Conservation (phyloP, 2,329 filamentous ascomycete genomes). For the Chaetomiaceae sp. region DNA sequence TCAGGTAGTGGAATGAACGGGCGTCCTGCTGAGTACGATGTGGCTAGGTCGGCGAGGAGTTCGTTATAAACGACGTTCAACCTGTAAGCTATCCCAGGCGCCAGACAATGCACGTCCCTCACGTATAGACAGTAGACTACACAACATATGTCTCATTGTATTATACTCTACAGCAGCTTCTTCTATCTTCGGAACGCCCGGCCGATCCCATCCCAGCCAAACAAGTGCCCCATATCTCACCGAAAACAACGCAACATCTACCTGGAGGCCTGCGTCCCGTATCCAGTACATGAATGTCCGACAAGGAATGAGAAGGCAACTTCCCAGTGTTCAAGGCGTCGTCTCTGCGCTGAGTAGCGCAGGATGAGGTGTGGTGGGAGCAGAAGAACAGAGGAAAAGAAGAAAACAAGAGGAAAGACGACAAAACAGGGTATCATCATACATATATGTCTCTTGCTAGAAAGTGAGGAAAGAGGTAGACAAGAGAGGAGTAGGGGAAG, state of each 20-base stretch:
- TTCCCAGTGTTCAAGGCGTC: too few species aligned
- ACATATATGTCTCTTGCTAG: constrained; percentile 4
- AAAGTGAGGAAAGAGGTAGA: not conserved
- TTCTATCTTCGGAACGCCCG: not conserved
- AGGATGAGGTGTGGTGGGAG: not conserved
- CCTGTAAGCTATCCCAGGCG: too few species aligned
- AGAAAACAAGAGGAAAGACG: not conserved
- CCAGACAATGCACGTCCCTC: too few species aligned
- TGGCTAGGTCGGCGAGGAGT: too few species aligned
- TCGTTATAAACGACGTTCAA: too few species aligned
- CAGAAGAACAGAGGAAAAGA: not conserved
- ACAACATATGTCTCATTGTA: too few species aligned
- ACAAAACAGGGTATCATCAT: constrained; percentile 20
- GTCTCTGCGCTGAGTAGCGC: too few species aligned
- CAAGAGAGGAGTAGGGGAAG: not conserved
- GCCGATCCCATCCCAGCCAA: too few species aligned
- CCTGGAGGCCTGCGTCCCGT: not conserved
- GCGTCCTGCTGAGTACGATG: too few species aligned
- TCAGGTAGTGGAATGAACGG: too few species aligned
- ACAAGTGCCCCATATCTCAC: not conserved
- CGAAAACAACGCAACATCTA: not conserved
- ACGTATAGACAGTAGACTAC: too few species aligned
- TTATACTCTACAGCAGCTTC: too few species aligned
- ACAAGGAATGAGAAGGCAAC: not conserved
- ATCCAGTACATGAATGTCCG: not conserved